Percentiles rank a stretch among this genome's conserved stretches.
phyloP scores from a whole-genome alignment of 805 yeast species.

The Schwanniomyces sp. region DNA sequence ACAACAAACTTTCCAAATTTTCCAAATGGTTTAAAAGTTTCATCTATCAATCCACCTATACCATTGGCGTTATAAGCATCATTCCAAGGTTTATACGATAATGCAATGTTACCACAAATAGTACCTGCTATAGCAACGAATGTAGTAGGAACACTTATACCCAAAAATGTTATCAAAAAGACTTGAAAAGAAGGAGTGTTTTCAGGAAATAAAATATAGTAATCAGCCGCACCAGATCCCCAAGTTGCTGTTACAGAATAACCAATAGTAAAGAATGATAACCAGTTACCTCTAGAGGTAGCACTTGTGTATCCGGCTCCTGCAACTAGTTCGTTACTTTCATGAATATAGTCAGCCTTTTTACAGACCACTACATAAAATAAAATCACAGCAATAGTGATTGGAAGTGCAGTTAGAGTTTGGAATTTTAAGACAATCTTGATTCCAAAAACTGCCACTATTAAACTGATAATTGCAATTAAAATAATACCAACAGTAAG shows the following conservation, averaged over 20 bases:
- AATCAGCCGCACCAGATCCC: conserved; percentile 37
- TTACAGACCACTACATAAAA: conserved; percentile 32
- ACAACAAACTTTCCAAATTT: conserved; percentile 33
- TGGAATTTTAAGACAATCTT: conserved; percentile 28
- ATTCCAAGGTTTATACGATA: conserved; percentile 30
- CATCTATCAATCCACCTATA: conserved; percentile 32
- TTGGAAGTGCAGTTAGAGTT: conserved; percentile 27
- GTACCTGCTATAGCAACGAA: conserved; percentile 33
- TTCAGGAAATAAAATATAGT: conserved; percentile 32
- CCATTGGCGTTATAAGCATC: conserved; percentile 27
- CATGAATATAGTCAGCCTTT: conserved; percentile 16
- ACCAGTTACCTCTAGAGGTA: conserved; percentile 30
- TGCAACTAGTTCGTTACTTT: conserved; percentile 19
- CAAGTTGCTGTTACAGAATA: conserved; percentile 37
- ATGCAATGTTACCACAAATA: conserved; percentile 32
- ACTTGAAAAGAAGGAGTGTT: conserved; percentile 23
- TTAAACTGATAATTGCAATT: conserved; percentile 22
- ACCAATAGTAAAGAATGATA: conserved; percentile 34
- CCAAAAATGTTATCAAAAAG: conserved; percentile 27
- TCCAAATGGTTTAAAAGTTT: conserved; percentile 36
- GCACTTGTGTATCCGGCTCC: conserved; percentile 9
- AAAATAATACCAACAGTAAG: conserved; percentile 32
- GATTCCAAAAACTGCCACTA: conserved; percentile 34
- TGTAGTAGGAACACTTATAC: conserved; percentile 29
- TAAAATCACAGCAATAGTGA: conserved; percentile 26